Evolutionary conservation across 2,329 filamentous ascomycete species (phyloP).

Genomic region (Beauveria brongniartii): DNA sequence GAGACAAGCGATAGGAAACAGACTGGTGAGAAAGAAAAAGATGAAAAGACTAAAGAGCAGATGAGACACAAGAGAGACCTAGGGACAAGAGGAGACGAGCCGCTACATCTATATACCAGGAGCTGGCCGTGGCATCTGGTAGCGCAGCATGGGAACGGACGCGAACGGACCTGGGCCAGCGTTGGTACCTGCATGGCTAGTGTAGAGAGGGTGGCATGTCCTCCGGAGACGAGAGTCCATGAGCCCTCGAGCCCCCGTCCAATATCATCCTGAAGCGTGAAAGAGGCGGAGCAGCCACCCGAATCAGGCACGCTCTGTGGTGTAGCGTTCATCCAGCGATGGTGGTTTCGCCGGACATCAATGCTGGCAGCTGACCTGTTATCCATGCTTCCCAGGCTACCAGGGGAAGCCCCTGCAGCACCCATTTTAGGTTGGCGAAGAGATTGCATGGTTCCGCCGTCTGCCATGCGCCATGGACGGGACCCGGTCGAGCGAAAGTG

Average conservation of each 20-base stretch:
- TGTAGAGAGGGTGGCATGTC: not conserved
- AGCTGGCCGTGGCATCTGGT: not conserved
- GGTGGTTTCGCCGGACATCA: constrained; percentile 4
- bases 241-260: not conserved
- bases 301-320: not conserved
- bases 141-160: not conserved
- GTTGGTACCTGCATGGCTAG: not conserved
- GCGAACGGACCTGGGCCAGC: not conserved
- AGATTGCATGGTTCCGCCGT: constrained; percentile 3
- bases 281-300: constrained; percentile 7
- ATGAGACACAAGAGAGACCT: not conserved
- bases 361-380: constrained; percentile 4
- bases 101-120: constrained; percentile 11
- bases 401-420: constrained; percentile 6
- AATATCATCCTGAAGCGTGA: constrained; percentile 11
- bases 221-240: not conserved
- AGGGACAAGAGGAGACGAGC: constrained; percentile 1
- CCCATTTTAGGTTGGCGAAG: constrained; percentile 8
- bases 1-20: constrained; percentile 6
- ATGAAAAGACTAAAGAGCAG: constrained; percentile 6
- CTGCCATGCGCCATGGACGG: not conserved
- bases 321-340: not conserved
- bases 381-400: not conserved
- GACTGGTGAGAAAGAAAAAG: constrained; percentile 2
- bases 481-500: not conserved